These are phyloP conservation scores for Amanita phalloides DNA, from an alignment of 768 basidiomycete genomes.

Conservation along the genomic window DNA sequence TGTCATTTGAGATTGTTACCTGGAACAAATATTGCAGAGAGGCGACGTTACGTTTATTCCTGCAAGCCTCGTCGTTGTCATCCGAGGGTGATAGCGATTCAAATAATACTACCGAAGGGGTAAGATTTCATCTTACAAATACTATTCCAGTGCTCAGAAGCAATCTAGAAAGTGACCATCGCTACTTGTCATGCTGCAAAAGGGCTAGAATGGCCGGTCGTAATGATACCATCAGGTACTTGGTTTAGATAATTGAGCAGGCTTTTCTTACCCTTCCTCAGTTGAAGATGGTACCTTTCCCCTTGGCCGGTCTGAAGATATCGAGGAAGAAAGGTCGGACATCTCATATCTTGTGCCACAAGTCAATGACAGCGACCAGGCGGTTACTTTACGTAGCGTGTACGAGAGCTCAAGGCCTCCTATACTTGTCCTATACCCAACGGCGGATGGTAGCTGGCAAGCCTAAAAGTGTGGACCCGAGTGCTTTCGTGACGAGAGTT, in stretches of 20 bases:
- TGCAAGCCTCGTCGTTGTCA: slow-evolving; percentile 75
- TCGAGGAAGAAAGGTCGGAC: slow-evolving; percentile 70
- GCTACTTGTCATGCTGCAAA: slow-evolving; percentile 87
- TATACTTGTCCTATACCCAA: slow-evolving; percentile 44
- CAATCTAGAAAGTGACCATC: slow-evolving; percentile 63
- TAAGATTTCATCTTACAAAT: background rate
- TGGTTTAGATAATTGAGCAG: no score
- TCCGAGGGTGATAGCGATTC: slow-evolving; percentile 65
- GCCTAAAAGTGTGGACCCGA: slow-evolving; percentile 36
- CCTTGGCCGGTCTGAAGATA: slow-evolving; percentile 60
- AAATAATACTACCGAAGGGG: slow-evolving; percentile 26
- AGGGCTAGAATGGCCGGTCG: slow-evolving; percentile 88
- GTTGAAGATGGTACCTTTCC: slow-evolving; percentile 72
- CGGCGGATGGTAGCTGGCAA: slow-evolving; percentile 47
- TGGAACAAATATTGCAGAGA: slow-evolving; percentile 17
- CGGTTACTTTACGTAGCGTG: slow-evolving; percentile 84
- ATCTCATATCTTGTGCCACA: background rate
- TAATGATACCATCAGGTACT: slow-evolving; percentile 63
- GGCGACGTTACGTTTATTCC: slow-evolving; percentile 58
- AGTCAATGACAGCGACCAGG: slow-evolving; percentile 24
- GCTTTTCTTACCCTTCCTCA: slow-evolving; percentile 14
- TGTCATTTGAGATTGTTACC: background rate
- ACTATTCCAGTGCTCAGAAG: background rate
- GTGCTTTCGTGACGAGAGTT: slow-evolving; percentile 45
- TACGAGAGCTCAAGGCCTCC: slow-evolving; percentile 68